Evolutionary conservation across 192 early-diverging fungal species (phyloP).

Genomic region (Haplosporangium gracile): DNA sequence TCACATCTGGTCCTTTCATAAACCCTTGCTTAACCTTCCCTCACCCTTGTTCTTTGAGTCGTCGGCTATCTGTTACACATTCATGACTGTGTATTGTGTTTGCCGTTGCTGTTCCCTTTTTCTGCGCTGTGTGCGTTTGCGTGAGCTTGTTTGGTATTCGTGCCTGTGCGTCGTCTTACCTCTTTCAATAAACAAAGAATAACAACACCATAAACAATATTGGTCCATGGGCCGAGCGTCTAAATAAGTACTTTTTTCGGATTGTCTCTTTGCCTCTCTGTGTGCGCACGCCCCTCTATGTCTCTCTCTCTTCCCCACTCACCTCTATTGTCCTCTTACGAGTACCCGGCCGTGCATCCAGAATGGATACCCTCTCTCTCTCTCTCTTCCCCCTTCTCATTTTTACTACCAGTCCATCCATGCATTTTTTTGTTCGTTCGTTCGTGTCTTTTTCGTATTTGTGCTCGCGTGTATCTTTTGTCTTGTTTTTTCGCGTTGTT

Average conservation of each 20-base stretch:
- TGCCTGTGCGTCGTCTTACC: not conserved
- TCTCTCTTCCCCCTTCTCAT: not conserved
- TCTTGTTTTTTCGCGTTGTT: not conserved
- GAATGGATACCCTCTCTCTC: not conserved
- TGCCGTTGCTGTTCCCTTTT: not conserved
- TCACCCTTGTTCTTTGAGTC: not conserved
- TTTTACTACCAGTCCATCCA: not conserved
- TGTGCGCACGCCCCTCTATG: too few species aligned
- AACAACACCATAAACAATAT: not conserved
- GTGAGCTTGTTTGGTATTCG: too few species aligned
- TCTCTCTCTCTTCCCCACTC: not conserved
- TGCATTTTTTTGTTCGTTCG: not conserved
- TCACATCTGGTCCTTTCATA: not conserved
- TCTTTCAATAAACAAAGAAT: not conserved
- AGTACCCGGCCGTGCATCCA: not conserved
- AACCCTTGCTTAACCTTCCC: too few species aligned
- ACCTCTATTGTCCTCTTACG: not conserved
- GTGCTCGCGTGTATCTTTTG: not conserved
- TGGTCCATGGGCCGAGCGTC: too few species aligned
- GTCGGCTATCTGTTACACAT: not conserved
- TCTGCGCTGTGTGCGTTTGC: not conserved
- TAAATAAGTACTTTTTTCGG: too few species aligned
- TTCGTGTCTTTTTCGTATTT: constrained; percentile 5
- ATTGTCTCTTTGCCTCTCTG: too few species aligned
- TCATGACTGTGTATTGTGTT: not conserved